Conservation (phyloP, 1,284 basidiomycete genomes). For the Rugiboletus extremiorientalis region DNA sequence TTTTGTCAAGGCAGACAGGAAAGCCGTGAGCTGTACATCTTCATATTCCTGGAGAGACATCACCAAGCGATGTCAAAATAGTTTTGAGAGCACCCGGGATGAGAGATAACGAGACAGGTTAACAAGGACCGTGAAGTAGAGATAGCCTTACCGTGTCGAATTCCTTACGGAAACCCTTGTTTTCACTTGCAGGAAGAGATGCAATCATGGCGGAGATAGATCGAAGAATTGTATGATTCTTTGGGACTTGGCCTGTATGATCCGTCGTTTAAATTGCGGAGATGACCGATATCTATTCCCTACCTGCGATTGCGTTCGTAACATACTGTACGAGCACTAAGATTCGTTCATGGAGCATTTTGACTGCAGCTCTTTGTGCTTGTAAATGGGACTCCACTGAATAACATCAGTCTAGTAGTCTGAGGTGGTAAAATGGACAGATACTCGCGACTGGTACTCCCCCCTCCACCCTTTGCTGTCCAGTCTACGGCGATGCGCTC, state of each 20-base stretch:
- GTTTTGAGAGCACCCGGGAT: not conserved
- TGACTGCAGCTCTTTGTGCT: slow-evolving; percentile 91
- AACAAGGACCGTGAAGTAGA: not conserved
- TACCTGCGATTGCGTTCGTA: slow-evolving; percentile 70
- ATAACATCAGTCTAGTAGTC: not conserved
- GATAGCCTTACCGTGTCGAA: slow-evolving; percentile 69
- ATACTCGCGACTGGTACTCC: slow-evolving; percentile 72
- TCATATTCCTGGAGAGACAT: slow-evolving; percentile 77
- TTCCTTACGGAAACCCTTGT: slow-evolving; percentile 77
- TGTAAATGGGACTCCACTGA: slow-evolving; percentile 88
- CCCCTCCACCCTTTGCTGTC: slow-evolving; percentile 87
- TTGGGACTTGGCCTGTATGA: slow-evolving; percentile 55
- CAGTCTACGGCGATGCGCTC: slow-evolving; percentile 98
- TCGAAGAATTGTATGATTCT: slow-evolving; percentile 81
- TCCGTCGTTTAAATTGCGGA: not conserved
- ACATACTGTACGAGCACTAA: slow-evolving; percentile 83
- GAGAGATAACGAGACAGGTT: not conserved
- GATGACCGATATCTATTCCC: slow-evolving; percentile 18
- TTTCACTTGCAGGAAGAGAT: slow-evolving; percentile 83
- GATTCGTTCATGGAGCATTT: slow-evolving; percentile 94
- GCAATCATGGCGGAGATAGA: slow-evolving; percentile 85
- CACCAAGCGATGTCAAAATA: slow-evolving; percentile 2
- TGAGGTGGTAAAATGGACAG: not conserved
- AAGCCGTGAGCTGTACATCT: slow-evolving; percentile 91
- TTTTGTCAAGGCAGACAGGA: slow-evolving; percentile 87